phyloP scores from a whole-genome alignment of 768 basidiomycete species.

The Suillus decipiens region DNA sequence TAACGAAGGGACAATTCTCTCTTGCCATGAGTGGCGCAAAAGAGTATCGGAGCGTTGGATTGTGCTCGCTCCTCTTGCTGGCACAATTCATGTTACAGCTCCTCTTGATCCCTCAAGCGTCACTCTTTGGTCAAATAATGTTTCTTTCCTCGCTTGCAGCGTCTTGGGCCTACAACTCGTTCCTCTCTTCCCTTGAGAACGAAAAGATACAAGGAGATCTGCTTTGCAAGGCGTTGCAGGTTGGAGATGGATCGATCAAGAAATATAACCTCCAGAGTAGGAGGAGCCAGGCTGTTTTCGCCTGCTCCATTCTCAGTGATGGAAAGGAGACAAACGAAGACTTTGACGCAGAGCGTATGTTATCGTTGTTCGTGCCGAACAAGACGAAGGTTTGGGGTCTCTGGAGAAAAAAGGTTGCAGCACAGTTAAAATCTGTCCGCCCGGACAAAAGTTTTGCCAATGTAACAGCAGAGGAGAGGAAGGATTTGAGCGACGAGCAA shows the following conservation, averaged over 20 bases:
- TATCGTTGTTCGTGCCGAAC: conserved; percentile 25
- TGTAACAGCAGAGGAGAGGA: conserved; percentile 13
- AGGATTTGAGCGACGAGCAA: conserved; percentile 14
- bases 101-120: conserved; percentile 36
- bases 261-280: conserved; percentile 27
- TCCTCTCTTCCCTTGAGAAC: conserved; percentile 39
- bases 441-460: neutral
- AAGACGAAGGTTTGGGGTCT: conserved; percentile 26
- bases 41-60: conserved; percentile 25
- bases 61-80: conserved; percentile 33
- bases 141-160: conserved; percentile 33
- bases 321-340: conserved; percentile 17
- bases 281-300: conserved; percentile 27
- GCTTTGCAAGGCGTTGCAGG: conserved; percentile 19
- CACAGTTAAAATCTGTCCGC: conserved; percentile 17
- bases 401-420: conserved; percentile 26
- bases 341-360: conserved; percentile 16
- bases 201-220: conserved; percentile 28
- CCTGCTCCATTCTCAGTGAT: conserved; percentile 26
- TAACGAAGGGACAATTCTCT: conserved; percentile 34
- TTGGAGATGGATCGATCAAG: conserved; percentile 12
- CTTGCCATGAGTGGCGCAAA: conserved; percentile 20
- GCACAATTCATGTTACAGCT: conserved; percentile 36
- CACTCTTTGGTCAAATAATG: conserved; percentile 38
- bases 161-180: conserved; percentile 39